A percentile compares a stretch with the other conserved stretches of the same genome.
Conservation (phyloP, 768 basidiomycete species). For the Mycena galericulata region DNA sequence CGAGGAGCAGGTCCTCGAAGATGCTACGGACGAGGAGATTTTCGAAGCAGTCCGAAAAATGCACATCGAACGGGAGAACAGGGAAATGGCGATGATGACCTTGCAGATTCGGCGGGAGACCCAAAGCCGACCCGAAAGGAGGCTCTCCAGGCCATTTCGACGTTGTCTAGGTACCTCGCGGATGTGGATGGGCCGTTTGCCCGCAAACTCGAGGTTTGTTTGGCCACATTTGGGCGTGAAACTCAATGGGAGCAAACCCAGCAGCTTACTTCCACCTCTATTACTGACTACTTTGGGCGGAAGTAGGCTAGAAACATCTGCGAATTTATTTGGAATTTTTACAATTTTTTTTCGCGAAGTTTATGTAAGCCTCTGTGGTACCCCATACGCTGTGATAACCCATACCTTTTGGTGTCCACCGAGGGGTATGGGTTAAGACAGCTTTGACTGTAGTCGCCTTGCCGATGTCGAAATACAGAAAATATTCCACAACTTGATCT, state of each 20-base stretch:
- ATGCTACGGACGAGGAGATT: slow-evolving; percentile 9
- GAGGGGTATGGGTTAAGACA: neutral
- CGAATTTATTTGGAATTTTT: neutral
- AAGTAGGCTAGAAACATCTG: neutral
- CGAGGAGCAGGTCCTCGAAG: neutral
- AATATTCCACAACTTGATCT: too few species aligned
- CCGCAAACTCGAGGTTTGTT: neutral
- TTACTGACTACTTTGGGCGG: slow-evolving; percentile 2
- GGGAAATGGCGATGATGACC: slow-evolving; percentile 1
- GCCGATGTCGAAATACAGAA: too few species aligned
- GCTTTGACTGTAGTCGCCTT: neutral
- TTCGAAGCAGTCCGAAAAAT: neutral
- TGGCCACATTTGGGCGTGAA: slow-evolving; percentile 4
- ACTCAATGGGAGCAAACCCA: neutral
- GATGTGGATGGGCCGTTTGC: neutral
- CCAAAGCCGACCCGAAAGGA: neutral
- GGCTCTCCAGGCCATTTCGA: neutral
- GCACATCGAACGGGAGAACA: neutral
- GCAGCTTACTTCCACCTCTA: neutral
- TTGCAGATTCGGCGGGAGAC: neutral
- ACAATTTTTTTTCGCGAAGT: neutral
- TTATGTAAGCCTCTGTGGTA: neutral
- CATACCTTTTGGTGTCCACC: slow-evolving; percentile 5
- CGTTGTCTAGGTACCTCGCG: neutral
- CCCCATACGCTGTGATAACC: slow-evolving; percentile 8